Conservation (phyloP, 176 grass and related monocot species). For the Carex kokanica region DNA sequence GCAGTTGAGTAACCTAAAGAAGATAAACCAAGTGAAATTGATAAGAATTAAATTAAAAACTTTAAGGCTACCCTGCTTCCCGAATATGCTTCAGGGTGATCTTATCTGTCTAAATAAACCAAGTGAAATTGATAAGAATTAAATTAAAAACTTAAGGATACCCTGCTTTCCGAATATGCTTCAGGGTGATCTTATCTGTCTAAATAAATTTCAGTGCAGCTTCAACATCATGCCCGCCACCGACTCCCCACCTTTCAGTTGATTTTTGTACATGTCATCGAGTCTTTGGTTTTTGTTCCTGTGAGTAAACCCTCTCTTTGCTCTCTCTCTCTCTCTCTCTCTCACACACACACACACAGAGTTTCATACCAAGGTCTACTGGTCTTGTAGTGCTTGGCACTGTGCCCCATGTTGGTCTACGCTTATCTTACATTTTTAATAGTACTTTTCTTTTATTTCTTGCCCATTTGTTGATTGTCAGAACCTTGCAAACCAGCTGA, state of each 20-base stretch:
- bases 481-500: not conserved
- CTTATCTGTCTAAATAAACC: slow-evolving; percentile 34
- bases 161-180: not conserved
- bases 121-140: not conserved
- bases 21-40: not conserved
- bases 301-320: slow-evolving; percentile 39
- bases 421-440: not conserved
- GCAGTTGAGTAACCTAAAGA: not conserved
- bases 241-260: slow-evolving; percentile 94
- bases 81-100: not conserved
- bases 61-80: not conserved
- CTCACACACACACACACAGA: too few relatives aligned
- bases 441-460: not conserved
- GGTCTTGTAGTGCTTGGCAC: not conserved
- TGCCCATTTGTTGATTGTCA: not conserved
- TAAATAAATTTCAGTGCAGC: slow-evolving; percentile 80
- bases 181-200: slow-evolving; percentile 22
- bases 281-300: slow-evolving; percentile 98
- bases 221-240: slow-evolving; percentile 97
- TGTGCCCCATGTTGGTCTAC: not conserved
- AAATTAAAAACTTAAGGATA: not conserved
- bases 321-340: not conserved
- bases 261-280: slow-evolving; percentile 97
- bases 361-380: not conserved
- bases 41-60: not conserved